Evolutionary conservation across 140 eudicot species (phyloP), one percentile per base, ranked within the genome.

Genomic region (Bidens hawaiensis): DNA sequence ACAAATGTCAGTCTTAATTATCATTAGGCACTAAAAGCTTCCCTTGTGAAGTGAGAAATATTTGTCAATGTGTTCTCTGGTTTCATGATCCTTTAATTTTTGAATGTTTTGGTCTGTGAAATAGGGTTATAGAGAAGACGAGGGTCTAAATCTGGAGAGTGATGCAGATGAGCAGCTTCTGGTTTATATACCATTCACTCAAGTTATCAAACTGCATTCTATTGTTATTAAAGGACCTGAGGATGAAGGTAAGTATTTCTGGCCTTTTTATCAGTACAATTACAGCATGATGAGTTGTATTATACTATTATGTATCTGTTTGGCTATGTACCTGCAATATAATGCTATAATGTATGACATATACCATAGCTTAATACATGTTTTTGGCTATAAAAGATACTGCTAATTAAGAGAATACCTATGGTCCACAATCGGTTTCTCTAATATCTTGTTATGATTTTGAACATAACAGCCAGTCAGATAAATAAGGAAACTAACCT

Each of bases 121-220:
- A 48, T 75, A 91, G 98, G 98, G 96, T 47, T 91, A 91, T 68
- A 82, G 98, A 71, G 98, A 91, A 70, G 98, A 91, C 46, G 98
- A 87, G 58, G 96, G 98, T 47, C 78, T 91, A 75, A 72, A 58
- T 71, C 69, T 91, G 66, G 96, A 87, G 74, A 91, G 98, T 80
- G 98, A 91, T 80, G 98, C 98, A 31, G 98, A 91, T 82, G 98
- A 91, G 67, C 98, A 91, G 49, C 93, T 91, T 55, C 65, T 91
- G 79, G 80, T 91, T 26, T 91, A 91, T 60, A 77, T 91, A 67
- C 98, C 98, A 33, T 91, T 91, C 60, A 82, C 80, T 62, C 93
- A 82, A 82, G 95, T 91, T 52, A 67, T 91, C 56, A 91, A 91
- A 77, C 76, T 91, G 66, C 98, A 91, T 58, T 91, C 98, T 5